Conservation (phyloP, 2,329 filamentous ascomycete species). For the Alternaria angustiovoidea region DNA sequence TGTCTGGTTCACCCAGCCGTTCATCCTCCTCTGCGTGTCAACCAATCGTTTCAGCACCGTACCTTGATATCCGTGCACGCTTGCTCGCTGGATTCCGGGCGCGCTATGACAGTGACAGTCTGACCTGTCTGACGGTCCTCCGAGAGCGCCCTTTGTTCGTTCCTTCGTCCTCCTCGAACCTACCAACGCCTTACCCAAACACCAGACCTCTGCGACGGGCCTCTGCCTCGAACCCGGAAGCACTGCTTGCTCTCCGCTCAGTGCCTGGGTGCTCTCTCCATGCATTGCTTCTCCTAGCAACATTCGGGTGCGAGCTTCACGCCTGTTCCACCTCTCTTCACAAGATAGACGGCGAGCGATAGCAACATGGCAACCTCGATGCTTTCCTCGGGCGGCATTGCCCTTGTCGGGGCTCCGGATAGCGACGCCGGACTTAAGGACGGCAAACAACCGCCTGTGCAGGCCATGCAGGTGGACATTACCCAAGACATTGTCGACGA, state of each 20-base stretch:
- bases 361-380: slow-evolving; percentile 42
- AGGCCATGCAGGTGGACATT: slow-evolving; percentile 55
- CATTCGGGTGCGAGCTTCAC: slow-evolving; percentile 46
- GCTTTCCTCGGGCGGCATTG: slow-evolving; percentile 42
- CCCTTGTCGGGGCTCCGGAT: slow-evolving; percentile 52
- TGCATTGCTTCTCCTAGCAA: slow-evolving; percentile 50
- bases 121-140: slow-evolving; percentile 50
- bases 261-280: slow-evolving; percentile 52
- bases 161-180: slow-evolving; percentile 38
- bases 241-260: slow-evolving; percentile 37
- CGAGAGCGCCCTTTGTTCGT: slow-evolving; percentile 46
- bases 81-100: slow-evolving; percentile 48
- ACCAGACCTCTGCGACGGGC: slow-evolving; percentile 38
- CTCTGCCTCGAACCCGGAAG: slow-evolving; percentile 29
- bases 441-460: slow-evolving; percentile 40
- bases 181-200: slow-evolving; percentile 36
- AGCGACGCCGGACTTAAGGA: slow-evolving; percentile 44
- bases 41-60: slow-evolving; percentile 52
- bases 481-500: slow-evolving; percentile 52
- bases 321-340: slow-evolving; percentile 35
- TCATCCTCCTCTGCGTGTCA: slow-evolving; percentile 48
- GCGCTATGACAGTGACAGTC: slow-evolving; percentile 53
- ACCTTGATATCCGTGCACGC: slow-evolving; percentile 49
- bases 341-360: slow-evolving; percentile 16
- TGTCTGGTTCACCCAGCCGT: slow-evolving; percentile 30